Percentiles rank a stretch among this genome's conserved stretches.
These are phyloP conservation scores for Allomyces macrogynus DNA, from an alignment of 192 early-diverging fungal genomes.

Conservation along the genomic window DNA sequence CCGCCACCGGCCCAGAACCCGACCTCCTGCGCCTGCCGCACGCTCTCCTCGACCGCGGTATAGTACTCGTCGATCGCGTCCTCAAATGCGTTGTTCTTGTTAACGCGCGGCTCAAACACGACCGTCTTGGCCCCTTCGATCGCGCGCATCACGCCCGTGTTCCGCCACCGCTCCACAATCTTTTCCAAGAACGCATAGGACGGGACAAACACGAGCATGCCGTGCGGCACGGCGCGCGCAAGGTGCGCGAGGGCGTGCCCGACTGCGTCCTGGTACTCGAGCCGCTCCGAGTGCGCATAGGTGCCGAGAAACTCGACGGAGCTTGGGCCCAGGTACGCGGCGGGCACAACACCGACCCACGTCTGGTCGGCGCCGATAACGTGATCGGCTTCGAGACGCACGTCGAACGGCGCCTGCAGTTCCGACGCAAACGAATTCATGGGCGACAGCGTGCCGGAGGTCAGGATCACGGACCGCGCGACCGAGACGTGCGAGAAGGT, in stretches of 20 bases:
- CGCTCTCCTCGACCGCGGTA: conserved; percentile 9
- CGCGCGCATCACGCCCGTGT: conserved; percentile 9
- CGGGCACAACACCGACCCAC: conserved; percentile 27
- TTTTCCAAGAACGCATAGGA: conserved; percentile 21
- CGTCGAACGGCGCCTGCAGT: conserved; percentile 25
- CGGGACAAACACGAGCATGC: conserved; percentile 21
- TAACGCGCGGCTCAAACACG: conserved; percentile 18
- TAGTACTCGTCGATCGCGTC: conserved; percentile 14
- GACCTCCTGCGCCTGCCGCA: neutral
- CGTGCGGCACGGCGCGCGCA: conserved; percentile 14
- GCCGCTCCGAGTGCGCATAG: conserved; percentile 15
- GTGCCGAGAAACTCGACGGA: conserved; percentile 17
- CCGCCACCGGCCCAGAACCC: neutral
- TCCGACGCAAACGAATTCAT: conserved; percentile 34
- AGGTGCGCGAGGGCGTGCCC: conserved; percentile 20
- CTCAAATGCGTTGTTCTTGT: conserved; percentile 16
- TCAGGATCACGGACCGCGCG: conserved; percentile 31
- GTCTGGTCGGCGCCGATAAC: conserved; percentile 41
- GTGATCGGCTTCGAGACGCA: conserved; percentile 37
- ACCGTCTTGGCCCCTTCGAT: conserved; percentile 13
- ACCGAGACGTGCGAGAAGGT: conserved; percentile 16
- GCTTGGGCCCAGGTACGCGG: conserved; percentile 13
- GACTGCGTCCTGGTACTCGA: conserved; percentile 30
- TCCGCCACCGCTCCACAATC: conserved; percentile 17
- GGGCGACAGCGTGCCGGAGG: conserved; percentile 48